Evolutionary conservation across 371 early-diverging fungal species (phyloP).

Genomic region (Gilbertella persicaria): DNA sequence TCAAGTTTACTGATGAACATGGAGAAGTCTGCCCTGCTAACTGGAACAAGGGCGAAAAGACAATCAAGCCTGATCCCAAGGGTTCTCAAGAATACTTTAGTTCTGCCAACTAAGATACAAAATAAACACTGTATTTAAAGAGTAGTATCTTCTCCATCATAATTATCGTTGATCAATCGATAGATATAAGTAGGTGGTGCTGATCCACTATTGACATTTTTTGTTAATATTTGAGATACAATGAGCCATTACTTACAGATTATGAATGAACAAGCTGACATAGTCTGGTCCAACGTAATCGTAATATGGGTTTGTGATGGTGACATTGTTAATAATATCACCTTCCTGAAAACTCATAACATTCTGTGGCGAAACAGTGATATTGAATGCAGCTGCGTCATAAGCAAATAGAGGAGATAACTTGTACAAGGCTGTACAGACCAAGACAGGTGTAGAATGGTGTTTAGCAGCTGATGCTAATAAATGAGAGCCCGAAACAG

Average conservation of each 20-base stretch:
- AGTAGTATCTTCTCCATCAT: conserved; percentile 57
- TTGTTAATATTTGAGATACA: neutral
- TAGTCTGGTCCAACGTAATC: conserved; percentile 91
- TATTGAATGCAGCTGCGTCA: conserved; percentile 82
- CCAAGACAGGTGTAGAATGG: conserved; percentile 88
- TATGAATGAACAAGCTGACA: conserved; percentile 89
- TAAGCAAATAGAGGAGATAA: conserved; percentile 88
- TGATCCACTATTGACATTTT: conserved; percentile 36
- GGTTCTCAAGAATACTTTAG: too few relatives aligned
- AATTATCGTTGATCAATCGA: conserved; percentile 77
- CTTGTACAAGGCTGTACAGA: conserved; percentile 84
- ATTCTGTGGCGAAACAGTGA: conserved; percentile 77
- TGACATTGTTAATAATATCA: conserved; percentile 75
- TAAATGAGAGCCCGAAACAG: conserved; percentile 80
- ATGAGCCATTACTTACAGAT: conserved; percentile 61
- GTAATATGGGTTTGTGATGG: conserved; percentile 82
- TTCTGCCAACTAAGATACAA: too few relatives aligned
- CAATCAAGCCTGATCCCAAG: conserved; percentile 74
- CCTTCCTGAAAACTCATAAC: conserved; percentile 81
- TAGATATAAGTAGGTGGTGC: conserved; percentile 55
- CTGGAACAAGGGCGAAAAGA: conserved; percentile 83
- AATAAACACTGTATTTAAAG: conserved; percentile 4
- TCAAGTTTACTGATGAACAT: conserved; percentile 90
- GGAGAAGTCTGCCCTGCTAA: conserved; percentile 74
- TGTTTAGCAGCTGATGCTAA: conserved; percentile 92